These are phyloP conservation scores for Fistulina hepatica DNA, from an alignment of 1,284 basidiomycete species.

Conservation along the genomic window DNA sequence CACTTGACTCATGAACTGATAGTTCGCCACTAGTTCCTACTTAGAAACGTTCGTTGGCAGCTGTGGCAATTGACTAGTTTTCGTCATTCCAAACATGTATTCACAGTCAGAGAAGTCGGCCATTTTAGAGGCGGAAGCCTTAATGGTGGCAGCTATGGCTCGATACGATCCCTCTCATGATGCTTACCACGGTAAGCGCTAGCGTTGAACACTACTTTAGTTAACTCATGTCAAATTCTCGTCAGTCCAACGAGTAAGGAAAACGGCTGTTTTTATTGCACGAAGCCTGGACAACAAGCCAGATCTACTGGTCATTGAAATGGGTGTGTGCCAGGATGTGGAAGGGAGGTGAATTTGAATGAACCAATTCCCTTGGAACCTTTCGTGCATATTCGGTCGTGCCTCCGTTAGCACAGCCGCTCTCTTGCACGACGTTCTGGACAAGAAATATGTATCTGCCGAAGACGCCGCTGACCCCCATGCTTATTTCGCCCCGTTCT, in stretches of 20 bases:
- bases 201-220: background rate
- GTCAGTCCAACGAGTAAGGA: constrained; percentile 72
- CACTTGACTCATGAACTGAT: too few species aligned
- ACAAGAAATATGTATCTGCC: constrained; percentile 71
- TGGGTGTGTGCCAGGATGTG: constrained; percentile 42
- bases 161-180: constrained; percentile 88
- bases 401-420: constrained; percentile 37
- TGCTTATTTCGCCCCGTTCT: constrained; percentile 59
- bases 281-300: constrained; percentile 32
- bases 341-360: too few species aligned
- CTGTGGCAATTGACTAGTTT: too few species aligned
- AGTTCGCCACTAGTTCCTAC: too few species aligned
- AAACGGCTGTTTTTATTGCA: constrained; percentile 63
- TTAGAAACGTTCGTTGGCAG: too few species aligned
- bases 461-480: constrained; percentile 49
- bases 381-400: constrained; percentile 23
- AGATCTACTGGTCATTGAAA: constrained; percentile 69
- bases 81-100: too few species aligned
- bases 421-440: constrained; percentile 81
- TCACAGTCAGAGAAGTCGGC: constrained; percentile 26
- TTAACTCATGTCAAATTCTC: constrained; percentile 1
- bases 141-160: constrained; percentile 71
- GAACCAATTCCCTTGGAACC: background rate
- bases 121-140: constrained; percentile 50
- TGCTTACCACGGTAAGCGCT: constrained; percentile 64